Percentiles rank a stretch among this genome's conserved stretches.
These are phyloP conservation scores for Penicillium italicum DNA, from an alignment of 2,329 filamentous ascomycete species.

Conservation along the genomic window DNA sequence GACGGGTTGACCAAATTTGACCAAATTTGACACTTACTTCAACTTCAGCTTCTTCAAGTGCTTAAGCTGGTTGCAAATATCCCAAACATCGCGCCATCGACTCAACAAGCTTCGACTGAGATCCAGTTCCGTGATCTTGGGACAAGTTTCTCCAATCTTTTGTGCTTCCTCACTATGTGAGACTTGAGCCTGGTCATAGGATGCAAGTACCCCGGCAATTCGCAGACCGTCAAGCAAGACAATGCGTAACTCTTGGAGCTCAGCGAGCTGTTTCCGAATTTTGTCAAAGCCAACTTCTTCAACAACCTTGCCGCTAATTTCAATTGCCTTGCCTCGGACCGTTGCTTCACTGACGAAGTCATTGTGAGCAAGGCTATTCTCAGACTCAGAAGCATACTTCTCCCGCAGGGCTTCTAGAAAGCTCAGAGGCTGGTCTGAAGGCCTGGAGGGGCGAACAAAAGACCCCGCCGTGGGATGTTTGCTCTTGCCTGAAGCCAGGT, in stretches of 20 bases:
- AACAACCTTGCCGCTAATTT: conserved; percentile 76
- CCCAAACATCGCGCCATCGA: conserved; percentile 60
- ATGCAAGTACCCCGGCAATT: conserved; percentile 47
- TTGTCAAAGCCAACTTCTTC: conserved; percentile 96
- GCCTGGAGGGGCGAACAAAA: conserved; percentile 76
- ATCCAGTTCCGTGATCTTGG: conserved; percentile 69
- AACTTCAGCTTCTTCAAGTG: conserved; percentile 64
- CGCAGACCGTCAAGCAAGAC: conserved; percentile 76
- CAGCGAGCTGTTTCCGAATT: conserved; percentile 72
- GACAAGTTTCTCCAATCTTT: conserved; percentile 56
- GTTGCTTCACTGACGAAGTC: background rate
- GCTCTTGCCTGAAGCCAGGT: conserved; percentile 50
- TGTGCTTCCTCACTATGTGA: conserved; percentile 18
- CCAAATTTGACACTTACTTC: conserved; percentile 54
- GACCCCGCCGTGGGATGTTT: conserved; percentile 70
- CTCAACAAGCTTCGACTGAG: conserved; percentile 80
- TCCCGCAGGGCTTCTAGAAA: conserved; percentile 76
- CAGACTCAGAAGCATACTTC: conserved; percentile 72
- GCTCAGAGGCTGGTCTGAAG: conserved; percentile 62
- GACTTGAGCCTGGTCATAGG: conserved; percentile 15
- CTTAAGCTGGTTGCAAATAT: conserved; percentile 68
- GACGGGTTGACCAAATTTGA: no score
- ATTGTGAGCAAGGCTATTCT: conserved; percentile 30
- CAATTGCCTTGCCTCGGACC: conserved; percentile 53
- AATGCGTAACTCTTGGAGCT: conserved; percentile 72